Conservation (phyloP, 768 basidiomycete species). For the Calvatia gigantea region DNA sequence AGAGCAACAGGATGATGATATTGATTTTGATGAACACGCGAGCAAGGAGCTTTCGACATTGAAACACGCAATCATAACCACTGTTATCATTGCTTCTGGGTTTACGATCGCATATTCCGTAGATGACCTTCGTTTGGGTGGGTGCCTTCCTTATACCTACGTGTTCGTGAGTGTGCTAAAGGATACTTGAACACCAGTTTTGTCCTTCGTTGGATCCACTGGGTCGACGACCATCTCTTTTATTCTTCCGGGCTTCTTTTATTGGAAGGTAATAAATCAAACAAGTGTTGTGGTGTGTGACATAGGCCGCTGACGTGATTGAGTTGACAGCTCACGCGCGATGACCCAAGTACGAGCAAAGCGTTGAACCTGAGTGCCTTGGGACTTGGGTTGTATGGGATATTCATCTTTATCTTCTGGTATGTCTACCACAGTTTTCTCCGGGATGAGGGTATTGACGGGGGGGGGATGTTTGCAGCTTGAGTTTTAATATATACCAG, state of each 20-base stretch:
- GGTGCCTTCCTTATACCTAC: slow-evolving; percentile 19
- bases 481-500: slow-evolving; percentile 77
- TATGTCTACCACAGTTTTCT: slow-evolving; percentile 34
- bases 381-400: slow-evolving; percentile 71
- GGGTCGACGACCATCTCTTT: slow-evolving; percentile 97
- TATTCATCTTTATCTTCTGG: slow-evolving; percentile 85
- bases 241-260: slow-evolving; percentile 90
- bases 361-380: slow-evolving; percentile 56
- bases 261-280: slow-evolving; percentile 70
- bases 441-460: slow-evolving; percentile 7
- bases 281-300: slow-evolving; percentile 1
- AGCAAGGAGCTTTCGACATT: slow-evolving; percentile 58
- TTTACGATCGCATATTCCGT: slow-evolving; percentile 79
- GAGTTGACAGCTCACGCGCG: slow-evolving; percentile 62
- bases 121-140: slow-evolving; percentile 74
- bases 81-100: slow-evolving; percentile 56
- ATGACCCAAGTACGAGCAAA: slow-evolving; percentile 51
- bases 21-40: slow-evolving; percentile 55
- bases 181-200: slow-evolving; percentile 44
- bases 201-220: slow-evolving; percentile 95
- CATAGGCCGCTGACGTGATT: slow-evolving; percentile 10
- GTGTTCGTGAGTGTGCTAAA: slow-evolving; percentile 1
- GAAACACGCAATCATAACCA: slow-evolving; percentile 71
- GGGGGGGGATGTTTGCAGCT: slow-evolving; percentile 34
- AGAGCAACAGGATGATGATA: slow-evolving; percentile 41